Evolutionary conservation across 148 eudicot species (phyloP).

Genomic region (Dysphania ambrosioides): DNA sequence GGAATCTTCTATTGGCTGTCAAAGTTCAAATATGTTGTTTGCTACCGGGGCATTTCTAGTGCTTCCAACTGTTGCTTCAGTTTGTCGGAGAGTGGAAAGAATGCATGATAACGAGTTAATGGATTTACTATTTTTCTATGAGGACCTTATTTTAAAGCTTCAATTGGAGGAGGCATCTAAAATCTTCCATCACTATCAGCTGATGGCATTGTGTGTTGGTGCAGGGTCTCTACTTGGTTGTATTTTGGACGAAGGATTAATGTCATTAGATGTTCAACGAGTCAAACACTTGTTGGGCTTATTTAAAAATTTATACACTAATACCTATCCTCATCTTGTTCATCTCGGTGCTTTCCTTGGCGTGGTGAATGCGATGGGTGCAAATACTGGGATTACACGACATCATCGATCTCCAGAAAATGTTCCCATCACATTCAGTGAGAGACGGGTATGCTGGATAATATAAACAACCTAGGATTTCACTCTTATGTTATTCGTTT

Average conservation of each 20-base stretch:
- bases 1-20: conserved; percentile 21
- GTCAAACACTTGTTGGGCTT: conserved; percentile 49
- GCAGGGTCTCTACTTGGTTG: conserved; percentile 68
- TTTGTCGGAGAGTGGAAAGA: conserved; percentile 75
- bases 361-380: conserved; percentile 81
- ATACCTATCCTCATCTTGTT: conserved; percentile 56
- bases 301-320: conserved; percentile 54
- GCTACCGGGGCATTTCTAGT: conserved; percentile 77
- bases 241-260: conserved; percentile 64
- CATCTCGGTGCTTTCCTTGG: conserved; percentile 94
- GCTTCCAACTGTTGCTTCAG: conserved; percentile 58
- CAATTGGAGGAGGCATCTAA: conserved; percentile 40
- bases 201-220: conserved; percentile 83
- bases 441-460: conserved; percentile 43
- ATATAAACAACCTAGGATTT: not conserved
- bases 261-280: conserved; percentile 45
- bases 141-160: conserved; percentile 60
- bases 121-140: conserved; percentile 43
- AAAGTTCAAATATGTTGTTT: conserved; percentile 28
- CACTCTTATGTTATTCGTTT: conserved; percentile 10
- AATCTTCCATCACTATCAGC: conserved; percentile 53
- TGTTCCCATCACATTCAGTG: conserved; percentile 27
- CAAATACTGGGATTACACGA: conserved; percentile 58
- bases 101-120: conserved; percentile 59
- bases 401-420: conserved; percentile 28